These are phyloP conservation scores for Cetraspora pellucida DNA, from an alignment of 192 early-diverging fungal species.

Conservation along the genomic window DNA sequence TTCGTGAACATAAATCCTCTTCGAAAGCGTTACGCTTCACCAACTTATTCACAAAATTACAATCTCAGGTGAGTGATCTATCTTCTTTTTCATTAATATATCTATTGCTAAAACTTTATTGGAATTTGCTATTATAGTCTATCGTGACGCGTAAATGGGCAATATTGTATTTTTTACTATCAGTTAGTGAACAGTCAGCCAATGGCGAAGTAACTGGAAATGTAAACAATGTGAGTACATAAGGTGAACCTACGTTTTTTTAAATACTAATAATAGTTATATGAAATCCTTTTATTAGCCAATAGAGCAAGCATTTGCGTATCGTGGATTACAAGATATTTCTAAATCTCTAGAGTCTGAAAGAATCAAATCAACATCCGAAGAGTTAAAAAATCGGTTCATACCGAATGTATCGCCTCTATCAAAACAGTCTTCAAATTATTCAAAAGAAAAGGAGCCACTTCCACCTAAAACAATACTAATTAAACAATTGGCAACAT, in stretches of 20 bases:
- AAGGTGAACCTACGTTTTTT: background rate
- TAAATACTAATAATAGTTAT: background rate
- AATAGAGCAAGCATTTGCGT: conserved; percentile 28
- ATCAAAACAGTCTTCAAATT: background rate
- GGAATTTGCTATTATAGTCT: conserved; percentile 37
- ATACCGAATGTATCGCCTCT: background rate
- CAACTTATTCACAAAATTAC: conserved; percentile 59
- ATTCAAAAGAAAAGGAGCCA: conserved; percentile 1
- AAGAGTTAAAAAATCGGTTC: conserved; percentile 14
- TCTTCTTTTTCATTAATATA: background rate
- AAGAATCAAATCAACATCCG: conserved; percentile 13
- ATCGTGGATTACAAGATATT: conserved; percentile 25
- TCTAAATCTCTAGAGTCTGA: background rate
- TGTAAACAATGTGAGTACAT: conserved; percentile 13
- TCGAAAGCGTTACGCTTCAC: conserved; percentile 62
- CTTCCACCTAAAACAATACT: conserved; percentile 6
- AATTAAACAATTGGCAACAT: background rate
- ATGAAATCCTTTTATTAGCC: conserved; percentile 11
- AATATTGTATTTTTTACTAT: conserved; percentile 56
- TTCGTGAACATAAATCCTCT: conserved; percentile 51
- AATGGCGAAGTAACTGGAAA: conserved; percentile 15
- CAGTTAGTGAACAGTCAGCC: conserved; percentile 46
- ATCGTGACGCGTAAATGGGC: conserved; percentile 61
- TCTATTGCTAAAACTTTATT: background rate
- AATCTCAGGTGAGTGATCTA: conserved; percentile 41